phyloP scores from a whole-genome alignment of 1,139 yeast species.

The Lodderomyces metapsilosis region DNA sequence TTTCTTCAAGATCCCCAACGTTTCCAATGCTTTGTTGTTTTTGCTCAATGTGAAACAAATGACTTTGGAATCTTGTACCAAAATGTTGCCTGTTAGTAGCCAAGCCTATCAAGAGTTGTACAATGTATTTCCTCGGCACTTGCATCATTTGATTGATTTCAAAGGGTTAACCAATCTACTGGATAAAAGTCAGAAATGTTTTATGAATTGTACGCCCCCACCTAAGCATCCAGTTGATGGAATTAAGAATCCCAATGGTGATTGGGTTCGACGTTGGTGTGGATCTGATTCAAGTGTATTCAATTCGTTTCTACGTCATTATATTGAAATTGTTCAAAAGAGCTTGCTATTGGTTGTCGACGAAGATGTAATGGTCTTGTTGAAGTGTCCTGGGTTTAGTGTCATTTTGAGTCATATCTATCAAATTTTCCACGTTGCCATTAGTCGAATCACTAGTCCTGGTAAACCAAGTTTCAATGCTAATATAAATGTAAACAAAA shows the following conservation, averaged over 20 bases:
- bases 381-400: slow-evolving; percentile 35
- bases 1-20: slow-evolving; percentile 59
- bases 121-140: slow-evolving; percentile 36
- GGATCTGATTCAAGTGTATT: slow-evolving; percentile 63
- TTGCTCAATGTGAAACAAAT: slow-evolving; percentile 55
- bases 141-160: slow-evolving; percentile 38
- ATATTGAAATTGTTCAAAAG: slow-evolving; percentile 26
- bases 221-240: slow-evolving; percentile 57
- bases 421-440: slow-evolving; percentile 37
- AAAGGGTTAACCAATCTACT: slow-evolving; percentile 25
- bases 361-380: slow-evolving; percentile 11
- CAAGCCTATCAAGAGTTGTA: slow-evolving; percentile 9
- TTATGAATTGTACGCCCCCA: slow-evolving; percentile 42
- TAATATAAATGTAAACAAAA: background rate
- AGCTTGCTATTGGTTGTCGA: slow-evolving; percentile 8
- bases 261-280: slow-evolving; percentile 62
- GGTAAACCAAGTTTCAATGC: background rate
- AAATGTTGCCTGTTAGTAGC: slow-evolving; percentile 5
- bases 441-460: slow-evolving; percentile 26
- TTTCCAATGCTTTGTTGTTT: slow-evolving; percentile 61
- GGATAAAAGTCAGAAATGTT: slow-evolving; percentile 24
- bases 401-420: slow-evolving; percentile 38
- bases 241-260: slow-evolving; percentile 59
- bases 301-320: slow-evolving; percentile 74
- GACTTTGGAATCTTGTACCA: slow-evolving; percentile 28